These are phyloP conservation scores for Datura wrightii DNA, from an alignment of 257 asterid genomes.

Conservation along the genomic window DNA sequence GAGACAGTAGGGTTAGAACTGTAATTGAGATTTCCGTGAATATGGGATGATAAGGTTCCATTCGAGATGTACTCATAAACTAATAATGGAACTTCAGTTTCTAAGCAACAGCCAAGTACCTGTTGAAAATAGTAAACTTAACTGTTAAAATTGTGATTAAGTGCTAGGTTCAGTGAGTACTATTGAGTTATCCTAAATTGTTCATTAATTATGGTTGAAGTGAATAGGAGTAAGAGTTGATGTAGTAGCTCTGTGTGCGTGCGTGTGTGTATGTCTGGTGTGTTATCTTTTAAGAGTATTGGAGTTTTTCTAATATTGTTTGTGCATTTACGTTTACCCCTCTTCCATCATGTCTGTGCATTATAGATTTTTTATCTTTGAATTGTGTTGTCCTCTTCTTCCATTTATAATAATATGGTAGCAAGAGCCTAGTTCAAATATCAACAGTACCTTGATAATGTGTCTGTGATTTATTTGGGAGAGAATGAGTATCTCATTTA, in stretches of 20 bases:
- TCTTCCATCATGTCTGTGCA: neutral
- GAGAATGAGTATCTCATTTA: conserved; percentile 48
- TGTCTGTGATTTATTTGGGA: conserved; percentile 45
- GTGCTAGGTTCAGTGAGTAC: neutral
- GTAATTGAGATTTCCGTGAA: neutral
- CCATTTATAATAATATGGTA: neutral
- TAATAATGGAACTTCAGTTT: conserved; percentile 19
- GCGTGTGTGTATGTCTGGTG: neutral
- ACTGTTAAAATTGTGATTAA: neutral
- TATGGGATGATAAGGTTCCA: conserved; percentile 19
- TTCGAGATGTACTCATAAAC: conserved; percentile 28
- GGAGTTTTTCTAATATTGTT: neutral
- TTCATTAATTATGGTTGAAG: neutral
- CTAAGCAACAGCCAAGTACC: conserved; percentile 28
- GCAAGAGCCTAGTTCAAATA: neutral
- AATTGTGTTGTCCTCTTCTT: neutral
- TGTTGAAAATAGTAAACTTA: conserved; percentile 1
- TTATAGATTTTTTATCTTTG: neutral
- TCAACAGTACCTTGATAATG: neutral
- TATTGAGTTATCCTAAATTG: neutral
- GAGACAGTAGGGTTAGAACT: neutral
- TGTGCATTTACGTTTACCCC: neutral
- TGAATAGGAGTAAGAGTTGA: neutral
- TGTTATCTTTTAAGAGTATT: neutral
- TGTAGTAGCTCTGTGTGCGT: neutral